Percentiles rank a stretch among this genome's conserved stretches.
These are phyloP conservation scores for Microsporum canis DNA, from an alignment of 2,329 filamentous ascomycete species.

Conservation along the genomic window DNA sequence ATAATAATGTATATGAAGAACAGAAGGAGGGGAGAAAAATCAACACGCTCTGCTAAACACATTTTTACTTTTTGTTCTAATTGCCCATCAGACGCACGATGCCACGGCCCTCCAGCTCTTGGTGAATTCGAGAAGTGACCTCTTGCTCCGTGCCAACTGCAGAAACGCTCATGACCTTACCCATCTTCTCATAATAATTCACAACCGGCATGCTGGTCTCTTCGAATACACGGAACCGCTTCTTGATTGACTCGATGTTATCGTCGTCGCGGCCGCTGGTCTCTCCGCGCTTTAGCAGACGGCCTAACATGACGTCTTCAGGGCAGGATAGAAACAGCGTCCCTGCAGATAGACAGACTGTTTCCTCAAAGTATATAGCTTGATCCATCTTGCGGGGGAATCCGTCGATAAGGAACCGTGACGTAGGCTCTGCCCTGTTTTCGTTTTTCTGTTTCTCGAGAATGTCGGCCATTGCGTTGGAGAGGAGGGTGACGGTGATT, in stretches of 20 bases:
- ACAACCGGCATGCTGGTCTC: constrained; percentile 98
- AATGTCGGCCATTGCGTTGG: constrained; percentile 76
- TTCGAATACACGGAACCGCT: constrained; percentile 87
- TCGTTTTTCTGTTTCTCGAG: constrained; percentile 42
- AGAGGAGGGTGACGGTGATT: constrained; percentile 83
- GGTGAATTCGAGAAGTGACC: constrained; percentile 47
- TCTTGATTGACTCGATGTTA: constrained; percentile 89
- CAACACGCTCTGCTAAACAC: not conserved
- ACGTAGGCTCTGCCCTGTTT: constrained; percentile 24
- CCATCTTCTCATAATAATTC: constrained; percentile 64
- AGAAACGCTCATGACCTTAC: constrained; percentile 67
- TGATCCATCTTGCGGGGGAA: constrained; percentile 98
- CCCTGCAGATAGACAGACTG: constrained; percentile 70
- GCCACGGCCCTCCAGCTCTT: constrained; percentile 37
- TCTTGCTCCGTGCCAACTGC: constrained; percentile 58
- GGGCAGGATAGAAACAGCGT: constrained; percentile 93
- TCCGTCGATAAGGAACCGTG: constrained; percentile 66
- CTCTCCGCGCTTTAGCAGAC: constrained; percentile 79
- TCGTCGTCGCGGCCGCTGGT: constrained; percentile 86
- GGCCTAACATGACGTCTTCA: constrained; percentile 73
- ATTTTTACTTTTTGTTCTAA: not conserved
- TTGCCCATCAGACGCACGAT: constrained; percentile 18
- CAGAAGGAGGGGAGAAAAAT: constrained; percentile 1
- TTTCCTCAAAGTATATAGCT: constrained; percentile 82
- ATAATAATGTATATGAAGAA: not conserved